Evolutionary conservation across 2,329 filamentous ascomycete species (phyloP).

Genomic region (Claviceps humidiphila): DNA sequence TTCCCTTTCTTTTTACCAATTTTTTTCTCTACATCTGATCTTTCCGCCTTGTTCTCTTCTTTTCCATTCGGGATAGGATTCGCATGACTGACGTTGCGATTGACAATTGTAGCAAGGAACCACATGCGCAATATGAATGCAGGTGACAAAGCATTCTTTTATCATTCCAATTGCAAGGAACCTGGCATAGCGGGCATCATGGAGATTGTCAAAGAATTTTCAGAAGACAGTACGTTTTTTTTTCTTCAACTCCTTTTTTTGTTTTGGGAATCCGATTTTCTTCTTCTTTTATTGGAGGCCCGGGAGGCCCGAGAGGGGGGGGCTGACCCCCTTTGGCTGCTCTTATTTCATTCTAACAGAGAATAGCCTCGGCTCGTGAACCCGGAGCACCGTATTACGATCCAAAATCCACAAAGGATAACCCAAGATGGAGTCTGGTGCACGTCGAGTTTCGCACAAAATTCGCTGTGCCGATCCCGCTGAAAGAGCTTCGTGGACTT

Average conservation of each 20-base stretch:
- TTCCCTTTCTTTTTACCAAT: neutral
- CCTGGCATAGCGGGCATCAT: slow-evolving; percentile 80
- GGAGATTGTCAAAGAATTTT: slow-evolving; percentile 77
- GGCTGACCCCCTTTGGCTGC: neutral
- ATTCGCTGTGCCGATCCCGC: slow-evolving; percentile 55
- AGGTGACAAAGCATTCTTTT: slow-evolving; percentile 91
- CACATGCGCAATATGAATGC: slow-evolving; percentile 84
- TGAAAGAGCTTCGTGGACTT: slow-evolving; percentile 58
- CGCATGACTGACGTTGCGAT: neutral
- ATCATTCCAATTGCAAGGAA: slow-evolving; percentile 85
- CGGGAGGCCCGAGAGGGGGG: neutral
- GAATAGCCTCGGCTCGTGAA: slow-evolving; percentile 18
- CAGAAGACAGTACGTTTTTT: slow-evolving; percentile 52
- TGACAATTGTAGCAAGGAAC: slow-evolving; percentile 51
- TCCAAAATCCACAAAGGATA: slow-evolving; percentile 46
- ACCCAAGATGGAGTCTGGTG: slow-evolving; percentile 67
- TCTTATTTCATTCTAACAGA: neutral
- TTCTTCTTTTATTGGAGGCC: neutral
- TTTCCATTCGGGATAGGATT: neutral
- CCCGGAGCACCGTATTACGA: slow-evolving; percentile 63
- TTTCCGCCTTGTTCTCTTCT: no score
- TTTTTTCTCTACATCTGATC: neutral
- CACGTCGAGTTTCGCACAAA: slow-evolving; percentile 80
- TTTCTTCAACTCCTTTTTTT: neutral
- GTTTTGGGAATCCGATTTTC: neutral